Base-by-base conservation (phyloP, 306 rosid species). In the Begonia loranthoides region DNA sequence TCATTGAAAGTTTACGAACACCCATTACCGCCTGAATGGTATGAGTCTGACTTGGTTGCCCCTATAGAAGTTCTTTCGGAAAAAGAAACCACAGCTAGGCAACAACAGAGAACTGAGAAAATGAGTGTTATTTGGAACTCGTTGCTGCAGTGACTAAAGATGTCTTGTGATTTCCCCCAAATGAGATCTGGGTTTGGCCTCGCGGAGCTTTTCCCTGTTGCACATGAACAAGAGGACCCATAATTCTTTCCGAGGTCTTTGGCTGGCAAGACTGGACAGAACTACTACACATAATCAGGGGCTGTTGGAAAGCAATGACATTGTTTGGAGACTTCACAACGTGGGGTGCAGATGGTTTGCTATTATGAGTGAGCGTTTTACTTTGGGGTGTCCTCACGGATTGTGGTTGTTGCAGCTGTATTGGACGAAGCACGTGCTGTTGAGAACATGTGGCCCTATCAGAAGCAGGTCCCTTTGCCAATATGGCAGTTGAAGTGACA, bases 101-200 rank as follows among this genome's bases (percentile, higher is more conserved):
- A 19, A 19, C 22, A 19, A 19, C 3, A 19, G 4, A 8, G 36
- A 28, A 3, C 5, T 3, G 36, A 7, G 15, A 45, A 71, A 56
- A 52, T 58, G 76, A 52, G 54, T 71, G 57, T 41, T 50, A 58
- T 49, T 50, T 45, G 54, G 69, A 44, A 56, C 45, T 17, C 55
- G 78, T 67, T 61, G 74, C 70, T 67, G 61, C 17, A 57, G 54
- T 28, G 36, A 28, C 56, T 49, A 47, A 55, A 53, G 80, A 38
- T n/a, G 76, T 50, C 14, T 50, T 55, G 68, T 57, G 57, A 64
- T 77, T 68, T 65, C 76, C 87, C 21, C 68, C 82, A 56, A 83
- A 83, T 33, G 88, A 83, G 69, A 83, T 74, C 67, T 70, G 87
- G 64, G 67, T 72, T 57, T 65, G 84, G 53, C 85, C 80, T 17